Percentiles rank a stretch among this genome's conserved stretches.
Conservation (phyloP, 345 rosid genomes). For the Microthlaspi erraticum region DNA sequence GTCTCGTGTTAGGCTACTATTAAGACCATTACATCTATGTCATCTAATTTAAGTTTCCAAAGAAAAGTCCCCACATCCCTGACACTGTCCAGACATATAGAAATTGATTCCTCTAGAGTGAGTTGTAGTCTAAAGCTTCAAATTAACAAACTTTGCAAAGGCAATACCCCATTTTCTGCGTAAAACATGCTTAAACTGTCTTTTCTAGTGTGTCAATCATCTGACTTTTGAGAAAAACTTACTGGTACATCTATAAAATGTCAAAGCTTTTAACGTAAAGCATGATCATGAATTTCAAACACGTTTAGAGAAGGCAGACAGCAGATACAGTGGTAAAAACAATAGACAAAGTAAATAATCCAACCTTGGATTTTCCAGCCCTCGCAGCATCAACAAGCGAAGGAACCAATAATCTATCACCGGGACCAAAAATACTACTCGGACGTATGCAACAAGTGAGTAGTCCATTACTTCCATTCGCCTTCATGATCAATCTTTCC, state of each 20-base stretch:
- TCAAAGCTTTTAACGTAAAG: background rate
- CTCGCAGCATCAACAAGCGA: conserved; percentile 82
- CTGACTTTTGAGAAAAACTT: background rate
- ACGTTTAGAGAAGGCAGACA: conserved; percentile 1
- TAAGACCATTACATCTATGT: background rate
- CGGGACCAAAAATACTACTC: conserved; percentile 94
- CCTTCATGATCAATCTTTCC: conserved; percentile 64
- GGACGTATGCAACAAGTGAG: conserved; percentile 97
- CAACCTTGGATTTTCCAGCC: conserved; percentile 93
- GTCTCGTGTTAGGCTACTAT: background rate
- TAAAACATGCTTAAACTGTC: background rate
- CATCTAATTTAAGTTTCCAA: background rate
- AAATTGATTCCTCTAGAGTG: background rate
- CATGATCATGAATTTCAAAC: conserved; percentile 1
- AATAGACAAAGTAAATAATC: conserved; percentile 23
- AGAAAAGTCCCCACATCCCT: conserved; percentile 1
- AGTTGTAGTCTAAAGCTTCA: conserved; percentile 13
- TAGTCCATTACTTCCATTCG: conserved; percentile 76
- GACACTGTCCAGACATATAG: background rate
- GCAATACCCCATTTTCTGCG: background rate
- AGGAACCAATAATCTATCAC: conserved; percentile 86
- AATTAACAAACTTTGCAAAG: background rate
- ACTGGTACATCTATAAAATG: background rate
- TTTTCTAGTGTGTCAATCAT: background rate
- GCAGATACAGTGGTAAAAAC: background rate